Evolutionary conservation across 2,329 filamentous ascomycete species (phyloP).

Genomic region (Colletotrichum cordylinicola): DNA sequence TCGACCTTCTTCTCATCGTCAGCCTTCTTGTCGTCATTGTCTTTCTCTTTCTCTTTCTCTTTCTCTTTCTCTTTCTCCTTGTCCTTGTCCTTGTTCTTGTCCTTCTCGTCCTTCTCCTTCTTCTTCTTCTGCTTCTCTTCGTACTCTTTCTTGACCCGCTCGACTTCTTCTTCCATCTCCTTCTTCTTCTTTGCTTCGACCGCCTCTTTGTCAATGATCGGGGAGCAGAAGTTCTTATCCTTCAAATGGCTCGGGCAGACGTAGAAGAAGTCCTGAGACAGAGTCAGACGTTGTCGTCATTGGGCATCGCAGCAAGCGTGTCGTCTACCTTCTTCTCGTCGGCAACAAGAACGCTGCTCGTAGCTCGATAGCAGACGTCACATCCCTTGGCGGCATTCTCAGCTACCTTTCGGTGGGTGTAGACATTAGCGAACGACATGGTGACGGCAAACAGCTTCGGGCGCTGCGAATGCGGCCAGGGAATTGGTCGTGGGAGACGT

Average conservation of each 20-base stretch:
- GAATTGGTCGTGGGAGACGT: not conserved
- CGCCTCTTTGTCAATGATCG: conserved; percentile 73
- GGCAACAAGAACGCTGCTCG: conserved; percentile 85
- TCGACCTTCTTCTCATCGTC: conserved; percentile 38
- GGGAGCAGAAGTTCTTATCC: conserved; percentile 80
- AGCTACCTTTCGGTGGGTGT: conserved; percentile 85
- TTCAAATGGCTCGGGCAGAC: conserved; percentile 84
- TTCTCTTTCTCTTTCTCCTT: conserved; percentile 52
- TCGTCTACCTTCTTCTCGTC: conserved; percentile 80
- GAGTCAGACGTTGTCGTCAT: not conserved
- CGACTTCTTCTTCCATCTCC: conserved; percentile 68
- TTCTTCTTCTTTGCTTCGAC: conserved; percentile 69
- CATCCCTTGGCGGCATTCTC: conserved; percentile 85
- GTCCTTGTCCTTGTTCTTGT: conserved; percentile 57
- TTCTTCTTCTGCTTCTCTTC: conserved; percentile 75
- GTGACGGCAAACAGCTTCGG: not conserved
- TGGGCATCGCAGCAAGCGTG: not conserved
- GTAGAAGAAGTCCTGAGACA: conserved; percentile 81
- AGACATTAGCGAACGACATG: conserved; percentile 76
- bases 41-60: conserved; percentile 46
- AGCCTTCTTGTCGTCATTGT: conserved; percentile 40
- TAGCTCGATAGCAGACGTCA: conserved; percentile 90
- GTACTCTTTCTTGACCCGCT: conserved; percentile 76
- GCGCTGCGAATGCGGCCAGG: not conserved
- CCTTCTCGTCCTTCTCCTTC: conserved; percentile 69